Evolutionary conservation across 495 filamentous ascomycete genomes (phyloP).

Genomic region (Trichoderma reesei): DNA sequence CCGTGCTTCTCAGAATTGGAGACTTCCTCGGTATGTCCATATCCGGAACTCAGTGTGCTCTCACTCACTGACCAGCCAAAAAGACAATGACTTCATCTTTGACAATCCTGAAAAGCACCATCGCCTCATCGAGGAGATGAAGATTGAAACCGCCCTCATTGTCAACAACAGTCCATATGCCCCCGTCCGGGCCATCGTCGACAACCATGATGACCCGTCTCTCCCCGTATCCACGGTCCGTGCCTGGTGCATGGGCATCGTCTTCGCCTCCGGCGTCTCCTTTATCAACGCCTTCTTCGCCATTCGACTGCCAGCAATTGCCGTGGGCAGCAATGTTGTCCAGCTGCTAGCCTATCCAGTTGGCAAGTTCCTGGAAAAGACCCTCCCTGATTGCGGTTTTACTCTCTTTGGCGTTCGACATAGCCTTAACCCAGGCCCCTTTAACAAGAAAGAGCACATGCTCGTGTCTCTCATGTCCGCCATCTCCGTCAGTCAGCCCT

Average conservation of each 20-base stretch:
- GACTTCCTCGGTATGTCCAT: too few relatives aligned
- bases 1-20: too few relatives aligned
- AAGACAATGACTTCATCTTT: conserved; percentile 27
- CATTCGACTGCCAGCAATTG: conserved; percentile 29
- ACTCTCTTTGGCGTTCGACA: background rate
- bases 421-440: conserved; percentile 11
- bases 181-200: conserved; percentile 41
- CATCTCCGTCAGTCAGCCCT: background rate
- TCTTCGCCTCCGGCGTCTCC: background rate
- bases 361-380: conserved; percentile 22
- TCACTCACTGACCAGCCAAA: background rate
- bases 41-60: too few relatives aligned
- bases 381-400: conserved; percentile 25
- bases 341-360: conserved; percentile 12
- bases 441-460: conserved; percentile 26
- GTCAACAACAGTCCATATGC: conserved; percentile 34
- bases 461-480: conserved; percentile 15
- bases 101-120: conserved; percentile 26
- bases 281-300: conserved; percentile 22
- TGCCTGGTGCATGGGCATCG: background rate
- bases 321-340: conserved; percentile 23
- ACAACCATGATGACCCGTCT: conserved; percentile 23
- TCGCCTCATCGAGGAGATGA: conserved; percentile 30
- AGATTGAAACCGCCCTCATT: conserved; percentile 27
- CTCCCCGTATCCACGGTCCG: conserved; percentile 3